Conservation (phyloP, 129 eudicot species). For the Cynara cardunculus region DNA sequence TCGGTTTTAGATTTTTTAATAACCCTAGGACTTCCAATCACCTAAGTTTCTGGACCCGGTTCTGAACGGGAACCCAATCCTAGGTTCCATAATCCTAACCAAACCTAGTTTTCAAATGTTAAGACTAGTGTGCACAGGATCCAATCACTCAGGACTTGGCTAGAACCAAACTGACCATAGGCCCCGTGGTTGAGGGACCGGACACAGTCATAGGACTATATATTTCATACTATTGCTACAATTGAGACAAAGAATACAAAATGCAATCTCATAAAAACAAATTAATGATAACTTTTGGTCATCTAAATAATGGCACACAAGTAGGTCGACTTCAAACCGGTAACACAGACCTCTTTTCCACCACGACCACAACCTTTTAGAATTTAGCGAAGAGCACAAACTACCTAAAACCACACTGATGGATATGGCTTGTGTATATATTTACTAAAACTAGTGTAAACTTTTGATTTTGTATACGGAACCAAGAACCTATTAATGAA, state of each 20-base stretch:
- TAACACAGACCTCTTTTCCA: background rate
- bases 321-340: background rate
- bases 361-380: background rate
- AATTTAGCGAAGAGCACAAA: background rate
- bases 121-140: background rate
- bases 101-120: background rate
- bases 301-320: background rate
- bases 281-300: background rate
- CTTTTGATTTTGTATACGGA: slow-evolving; percentile 13
- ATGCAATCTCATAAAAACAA: background rate
- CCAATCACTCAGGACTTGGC: background rate
- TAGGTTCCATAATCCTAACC: background rate
- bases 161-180: background rate
- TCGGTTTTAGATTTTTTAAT: no score
- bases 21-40: no score
- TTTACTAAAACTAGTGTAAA: slow-evolving; percentile 31
- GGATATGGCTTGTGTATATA: slow-evolving; percentile 26
- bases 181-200: background rate
- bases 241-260: background rate
- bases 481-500: slow-evolving; percentile 17
- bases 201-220: background rate
- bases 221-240: no score
- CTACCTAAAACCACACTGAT: slow-evolving; percentile 13
- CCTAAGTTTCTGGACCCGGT: no score
- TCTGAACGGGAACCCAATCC: no score